These are phyloP conservation scores for Aspergillus hancockii DNA, from an alignment of 495 filamentous ascomycete genomes.

Conservation along the genomic window DNA sequence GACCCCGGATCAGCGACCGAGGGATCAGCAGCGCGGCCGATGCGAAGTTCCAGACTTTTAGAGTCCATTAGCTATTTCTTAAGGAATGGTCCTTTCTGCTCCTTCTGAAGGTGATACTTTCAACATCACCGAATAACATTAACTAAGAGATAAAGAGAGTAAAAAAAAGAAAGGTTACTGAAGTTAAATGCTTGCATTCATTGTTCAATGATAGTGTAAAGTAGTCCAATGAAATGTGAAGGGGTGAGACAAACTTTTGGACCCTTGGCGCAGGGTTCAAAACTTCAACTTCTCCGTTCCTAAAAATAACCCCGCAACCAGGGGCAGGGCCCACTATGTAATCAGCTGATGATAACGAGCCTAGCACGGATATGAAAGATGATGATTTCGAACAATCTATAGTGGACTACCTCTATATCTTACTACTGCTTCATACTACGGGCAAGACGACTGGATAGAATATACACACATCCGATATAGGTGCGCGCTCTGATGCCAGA, in stretches of 20 bases:
- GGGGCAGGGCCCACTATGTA: not conserved
- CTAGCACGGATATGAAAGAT: too few relatives aligned
- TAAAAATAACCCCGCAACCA: constrained; percentile 4
- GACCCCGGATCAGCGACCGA: constrained; percentile 14
- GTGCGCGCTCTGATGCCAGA: not conserved
- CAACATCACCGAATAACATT: too few relatives aligned
- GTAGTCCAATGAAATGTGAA: not conserved
- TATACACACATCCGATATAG: not conserved
- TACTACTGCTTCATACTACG: too few relatives aligned
- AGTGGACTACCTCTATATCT: too few relatives aligned
- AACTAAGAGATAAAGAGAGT: too few relatives aligned
- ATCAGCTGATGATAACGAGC: not conserved
- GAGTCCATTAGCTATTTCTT: not conserved
- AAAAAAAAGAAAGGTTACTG: too few relatives aligned
- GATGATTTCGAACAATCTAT: too few relatives aligned
- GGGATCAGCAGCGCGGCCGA: constrained; percentile 20
- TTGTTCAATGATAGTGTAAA: too few relatives aligned
- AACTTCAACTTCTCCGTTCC: not conserved
- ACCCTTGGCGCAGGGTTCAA: constrained; percentile 7
- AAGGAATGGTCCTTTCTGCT: not conserved
- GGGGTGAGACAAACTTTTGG: not conserved
- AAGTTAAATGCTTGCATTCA: too few relatives aligned
- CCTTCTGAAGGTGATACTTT: not conserved
- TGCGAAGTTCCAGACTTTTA: constrained; percentile 6
- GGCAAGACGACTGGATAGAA: not conserved